Percentiles rank a stretch among this genome's conserved stretches.
phyloP scores from a whole-genome alignment of 345 rosid species.

The Bruguiera parviflora region DNA sequence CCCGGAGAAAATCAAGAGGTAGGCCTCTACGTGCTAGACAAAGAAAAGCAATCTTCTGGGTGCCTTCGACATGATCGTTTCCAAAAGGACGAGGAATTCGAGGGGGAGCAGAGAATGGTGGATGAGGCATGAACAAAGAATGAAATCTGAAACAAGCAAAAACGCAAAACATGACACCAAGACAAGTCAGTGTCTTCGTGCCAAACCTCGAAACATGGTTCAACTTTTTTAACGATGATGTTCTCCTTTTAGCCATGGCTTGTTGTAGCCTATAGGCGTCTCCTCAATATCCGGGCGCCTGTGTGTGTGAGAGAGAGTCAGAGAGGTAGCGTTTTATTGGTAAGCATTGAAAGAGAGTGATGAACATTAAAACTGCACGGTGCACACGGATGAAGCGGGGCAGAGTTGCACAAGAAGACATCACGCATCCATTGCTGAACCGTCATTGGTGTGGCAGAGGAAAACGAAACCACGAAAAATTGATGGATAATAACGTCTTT shows the following conservation, averaged over 20 bases:
- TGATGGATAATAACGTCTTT: too few species aligned
- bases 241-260: neutral
- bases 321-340: neutral
- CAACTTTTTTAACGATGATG: neutral
- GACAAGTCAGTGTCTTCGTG: neutral
- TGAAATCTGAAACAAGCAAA: neutral
- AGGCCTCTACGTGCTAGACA: constrained; percentile 25
- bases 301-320: neutral
- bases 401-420: neutral
- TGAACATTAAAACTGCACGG: neutral
- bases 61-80: neutral
- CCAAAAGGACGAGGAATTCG: neutral
- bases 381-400: neutral
- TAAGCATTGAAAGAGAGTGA: neutral
- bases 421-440: neutral
- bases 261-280: neutral
- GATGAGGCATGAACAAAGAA: neutral
- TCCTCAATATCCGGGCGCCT: neutral
- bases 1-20: constrained; percentile 41
- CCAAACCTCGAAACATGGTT: neutral
- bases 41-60: constrained; percentile 32
- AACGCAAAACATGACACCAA: neutral
- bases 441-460: too few species aligned
- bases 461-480: too few species aligned
- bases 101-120: constrained; percentile 13